Conservation (phyloP, 2,329 filamentous ascomycete genomes). For the Tolypocladium album region DNA sequence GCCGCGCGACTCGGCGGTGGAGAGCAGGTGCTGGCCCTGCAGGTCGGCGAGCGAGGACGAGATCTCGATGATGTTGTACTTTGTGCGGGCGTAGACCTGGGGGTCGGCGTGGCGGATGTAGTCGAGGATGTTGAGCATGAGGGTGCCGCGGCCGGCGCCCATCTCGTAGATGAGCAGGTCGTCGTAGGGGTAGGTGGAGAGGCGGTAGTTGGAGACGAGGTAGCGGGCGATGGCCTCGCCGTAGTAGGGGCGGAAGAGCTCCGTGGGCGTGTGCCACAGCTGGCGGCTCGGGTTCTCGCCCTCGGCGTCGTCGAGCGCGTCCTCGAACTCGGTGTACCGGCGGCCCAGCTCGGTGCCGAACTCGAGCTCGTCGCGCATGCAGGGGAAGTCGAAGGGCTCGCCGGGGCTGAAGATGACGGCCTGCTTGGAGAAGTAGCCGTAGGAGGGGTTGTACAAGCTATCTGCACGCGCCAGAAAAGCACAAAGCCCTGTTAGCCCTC, state of each 20-base stretch:
- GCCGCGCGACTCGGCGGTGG: conserved; percentile 56
- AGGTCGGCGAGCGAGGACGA: conserved; percentile 68
- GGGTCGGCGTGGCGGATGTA: conserved; percentile 86
- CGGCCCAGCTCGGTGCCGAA: conserved; percentile 69
- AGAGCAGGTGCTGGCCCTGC: conserved; percentile 60
- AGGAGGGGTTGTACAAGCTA: conserved; percentile 86
- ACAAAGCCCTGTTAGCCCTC: conserved; percentile 5
- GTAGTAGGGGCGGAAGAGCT: conserved; percentile 93
- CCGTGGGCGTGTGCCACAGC: conserved; percentile 96
- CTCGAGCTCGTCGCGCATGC: conserved; percentile 70
- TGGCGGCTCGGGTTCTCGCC: conserved; percentile 64
- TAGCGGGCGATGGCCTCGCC: conserved; percentile 96
- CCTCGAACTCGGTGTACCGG: conserved; percentile 85
- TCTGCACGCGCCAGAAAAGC: conserved; percentile 38
- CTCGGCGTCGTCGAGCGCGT: conserved; percentile 63
- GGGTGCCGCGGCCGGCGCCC: conserved; percentile 90
- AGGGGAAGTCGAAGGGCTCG: conserved; percentile 79
- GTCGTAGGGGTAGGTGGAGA: conserved; percentile 88
- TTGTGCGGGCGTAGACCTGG: conserved; percentile 85
- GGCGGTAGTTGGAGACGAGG: conserved; percentile 89
- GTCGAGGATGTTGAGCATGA: conserved; percentile 97
- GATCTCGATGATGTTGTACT: conserved; percentile 95
- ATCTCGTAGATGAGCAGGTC: conserved; percentile 98
- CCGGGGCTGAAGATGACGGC: conserved; percentile 92
- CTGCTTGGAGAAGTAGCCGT: conserved; percentile 94